Evolutionary conservation across 2,329 filamentous ascomycete genomes (phyloP).

Genomic region (Aspergillus hiratsukae): DNA sequence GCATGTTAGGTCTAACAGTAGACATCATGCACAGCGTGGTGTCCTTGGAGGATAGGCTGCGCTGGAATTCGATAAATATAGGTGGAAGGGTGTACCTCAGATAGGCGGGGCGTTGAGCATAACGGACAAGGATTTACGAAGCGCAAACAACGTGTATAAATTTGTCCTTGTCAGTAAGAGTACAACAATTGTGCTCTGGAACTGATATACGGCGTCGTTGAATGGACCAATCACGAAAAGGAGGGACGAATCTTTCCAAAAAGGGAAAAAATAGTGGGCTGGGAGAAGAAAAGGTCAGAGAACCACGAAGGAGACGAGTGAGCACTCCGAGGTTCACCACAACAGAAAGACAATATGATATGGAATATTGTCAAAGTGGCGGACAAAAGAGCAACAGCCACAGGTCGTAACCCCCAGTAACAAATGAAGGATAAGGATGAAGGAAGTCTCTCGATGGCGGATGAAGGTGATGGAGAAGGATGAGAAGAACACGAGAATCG

Average conservation of each 20-base stretch:
- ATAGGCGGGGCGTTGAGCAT: not conserved
- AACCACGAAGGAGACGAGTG: not conserved
- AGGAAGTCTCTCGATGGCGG: not conserved
- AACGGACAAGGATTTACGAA: not conserved
- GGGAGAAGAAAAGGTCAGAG: not conserved
- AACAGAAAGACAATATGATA: not conserved
- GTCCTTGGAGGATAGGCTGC: not conserved
- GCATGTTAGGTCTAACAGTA: conserved; percentile 29
- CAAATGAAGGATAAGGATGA: not conserved
- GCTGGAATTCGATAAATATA: not conserved
- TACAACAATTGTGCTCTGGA: not conserved
- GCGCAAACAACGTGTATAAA: not conserved
- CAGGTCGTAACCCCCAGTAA: not conserved
- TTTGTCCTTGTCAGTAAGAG: not conserved
- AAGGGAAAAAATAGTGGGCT: not conserved
- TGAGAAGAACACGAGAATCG: not conserved
- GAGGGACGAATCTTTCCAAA: not conserved
- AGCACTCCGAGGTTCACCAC: not conserved
- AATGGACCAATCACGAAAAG: not conserved
- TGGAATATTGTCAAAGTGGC: not conserved
- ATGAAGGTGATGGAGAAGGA: not conserved
- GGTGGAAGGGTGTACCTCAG: not conserved
- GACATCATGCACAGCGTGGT: conserved; percentile 23
- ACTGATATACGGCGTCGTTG: not conserved
- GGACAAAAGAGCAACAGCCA: not conserved